Percentiles rank a stretch among this genome's conserved stretches.
Conservation (phyloP, 164 flowering plant species). For the Sedum album region DNA sequence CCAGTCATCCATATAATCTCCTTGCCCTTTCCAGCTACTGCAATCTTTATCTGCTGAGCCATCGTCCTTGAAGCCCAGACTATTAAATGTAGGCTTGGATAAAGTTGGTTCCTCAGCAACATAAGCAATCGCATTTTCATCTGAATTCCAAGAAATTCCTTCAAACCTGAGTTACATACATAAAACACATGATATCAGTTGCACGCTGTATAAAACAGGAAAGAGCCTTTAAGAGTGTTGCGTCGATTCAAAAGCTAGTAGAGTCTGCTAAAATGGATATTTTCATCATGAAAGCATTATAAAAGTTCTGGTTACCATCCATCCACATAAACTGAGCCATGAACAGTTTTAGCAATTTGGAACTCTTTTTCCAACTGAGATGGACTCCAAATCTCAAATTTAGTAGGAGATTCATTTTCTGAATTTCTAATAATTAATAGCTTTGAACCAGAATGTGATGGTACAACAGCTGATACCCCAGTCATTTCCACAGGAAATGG, state of each 20-base stretch:
- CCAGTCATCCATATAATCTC: conserved; percentile 93
- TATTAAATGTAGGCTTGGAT: conserved; percentile 57
- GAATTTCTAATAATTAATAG: conserved; percentile 65
- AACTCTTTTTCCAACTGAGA: conserved; percentile 76
- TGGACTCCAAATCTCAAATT: conserved; percentile 75
- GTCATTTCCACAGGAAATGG: conserved; percentile 86
- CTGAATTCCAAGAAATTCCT: conserved; percentile 82
- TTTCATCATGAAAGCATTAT: not conserved
- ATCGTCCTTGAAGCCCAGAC: conserved; percentile 53
- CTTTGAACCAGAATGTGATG: conserved; percentile 90
- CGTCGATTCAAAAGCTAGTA: not conserved
- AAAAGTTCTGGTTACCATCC: conserved; percentile 85
- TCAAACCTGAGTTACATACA: conserved; percentile 59
- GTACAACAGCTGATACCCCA: conserved; percentile 63
- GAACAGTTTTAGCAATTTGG: conserved; percentile 60
- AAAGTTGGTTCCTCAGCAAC: conserved; percentile 89
- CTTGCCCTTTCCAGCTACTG: conserved; percentile 88
- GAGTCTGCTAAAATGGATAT: not conserved
- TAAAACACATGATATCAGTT: not conserved
- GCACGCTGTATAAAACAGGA: not conserved
- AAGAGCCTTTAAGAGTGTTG: too few relatives aligned
- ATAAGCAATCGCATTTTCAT: conserved; percentile 81
- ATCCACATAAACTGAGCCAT: conserved; percentile 82
- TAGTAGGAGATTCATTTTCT: conserved; percentile 69
- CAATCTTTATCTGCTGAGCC: conserved; percentile 55